Conservation (phyloP, 2,329 filamentous ascomycete species). For the Cercospora sojina region DNA sequence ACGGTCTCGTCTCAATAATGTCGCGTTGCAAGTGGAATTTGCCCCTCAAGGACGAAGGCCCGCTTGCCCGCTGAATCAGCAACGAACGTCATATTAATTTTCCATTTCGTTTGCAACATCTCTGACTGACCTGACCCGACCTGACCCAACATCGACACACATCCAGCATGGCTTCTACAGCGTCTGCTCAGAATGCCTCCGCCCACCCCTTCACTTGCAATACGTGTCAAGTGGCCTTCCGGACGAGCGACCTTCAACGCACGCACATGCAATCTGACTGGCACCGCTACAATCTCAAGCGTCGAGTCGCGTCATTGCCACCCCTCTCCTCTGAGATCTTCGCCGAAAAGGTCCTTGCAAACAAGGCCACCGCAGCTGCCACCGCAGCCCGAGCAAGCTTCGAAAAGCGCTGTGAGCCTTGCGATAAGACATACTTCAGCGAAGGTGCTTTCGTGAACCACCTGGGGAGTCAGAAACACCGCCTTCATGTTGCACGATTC, state of each 20-base stretch:
- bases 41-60: neutral
- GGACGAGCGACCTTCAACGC: slow-evolving; percentile 88
- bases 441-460: slow-evolving; percentile 96
- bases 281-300: slow-evolving; percentile 82
- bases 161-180: slow-evolving; percentile 23
- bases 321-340: slow-evolving; percentile 91
- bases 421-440: slow-evolving; percentile 91
- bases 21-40: neutral
- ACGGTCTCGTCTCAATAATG: neutral
- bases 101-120: neutral
- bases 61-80: neutral
- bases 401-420: slow-evolving; percentile 77
- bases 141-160: slow-evolving; percentile 10
- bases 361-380: slow-evolving; percentile 78
- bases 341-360: slow-evolving; percentile 90
- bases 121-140: neutral
- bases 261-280: slow-evolving; percentile 98
- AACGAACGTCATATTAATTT: neutral
- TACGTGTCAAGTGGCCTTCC: slow-evolving; percentile 94
- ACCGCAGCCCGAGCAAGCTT: slow-evolving; percentile 87
- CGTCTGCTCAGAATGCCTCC: slow-evolving; percentile 24
- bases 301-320: slow-evolving; percentile 83
- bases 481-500: slow-evolving; percentile 59
- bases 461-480: slow-evolving; percentile 86
- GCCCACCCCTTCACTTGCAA: slow-evolving; percentile 96